Conservation (phyloP, 83 land plant genomes). For the Picea engelmannii region DNA sequence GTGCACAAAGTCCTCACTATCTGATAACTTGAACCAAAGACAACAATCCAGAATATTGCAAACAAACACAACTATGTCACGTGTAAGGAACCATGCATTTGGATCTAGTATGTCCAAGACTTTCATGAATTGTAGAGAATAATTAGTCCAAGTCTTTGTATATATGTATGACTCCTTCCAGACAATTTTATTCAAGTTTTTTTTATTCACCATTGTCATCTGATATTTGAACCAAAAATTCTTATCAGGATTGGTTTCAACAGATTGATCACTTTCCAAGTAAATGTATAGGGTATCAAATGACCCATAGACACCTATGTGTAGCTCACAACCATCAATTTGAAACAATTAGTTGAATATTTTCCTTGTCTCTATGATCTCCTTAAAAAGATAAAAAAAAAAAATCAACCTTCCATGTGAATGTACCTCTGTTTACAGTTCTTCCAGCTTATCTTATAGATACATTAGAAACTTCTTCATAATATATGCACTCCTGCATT, state of each 20-base stretch:
- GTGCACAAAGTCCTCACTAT: constrained; percentile 30
- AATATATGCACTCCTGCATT: constrained; percentile 33
- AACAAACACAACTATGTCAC: constrained; percentile 50
- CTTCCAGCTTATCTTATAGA: constrained; percentile 26
- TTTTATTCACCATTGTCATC: constrained; percentile 56
- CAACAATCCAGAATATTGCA: constrained; percentile 57
- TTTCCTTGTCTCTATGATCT: constrained; percentile 57
- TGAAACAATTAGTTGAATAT: constrained; percentile 59
- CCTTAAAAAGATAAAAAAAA: constrained; percentile 45
- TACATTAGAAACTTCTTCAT: constrained; percentile 13
- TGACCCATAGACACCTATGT: constrained; percentile 54
- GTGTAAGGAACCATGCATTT: constrained; percentile 49
- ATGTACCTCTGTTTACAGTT: constrained; percentile 39
- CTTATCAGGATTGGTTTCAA: constrained; percentile 43
- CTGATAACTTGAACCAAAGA: constrained; percentile 59
- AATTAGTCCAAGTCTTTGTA: constrained; percentile 59
- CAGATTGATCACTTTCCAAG: constrained; percentile 53
- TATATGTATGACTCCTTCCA: constrained; percentile 59
- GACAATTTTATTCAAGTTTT: constrained; percentile 41
- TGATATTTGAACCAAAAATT: constrained; percentile 54
- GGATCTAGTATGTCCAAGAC: constrained; percentile 45
- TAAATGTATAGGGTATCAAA: constrained; percentile 57
- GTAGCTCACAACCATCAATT: constrained; percentile 56
- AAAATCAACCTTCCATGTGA: constrained; percentile 51
- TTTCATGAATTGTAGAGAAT: constrained; percentile 20